Evolutionary conservation across 2,329 filamentous ascomycete genomes (phyloP), one percentile per base, ranked within the genome.

Genomic region (Ceratocystis papillata): DNA sequence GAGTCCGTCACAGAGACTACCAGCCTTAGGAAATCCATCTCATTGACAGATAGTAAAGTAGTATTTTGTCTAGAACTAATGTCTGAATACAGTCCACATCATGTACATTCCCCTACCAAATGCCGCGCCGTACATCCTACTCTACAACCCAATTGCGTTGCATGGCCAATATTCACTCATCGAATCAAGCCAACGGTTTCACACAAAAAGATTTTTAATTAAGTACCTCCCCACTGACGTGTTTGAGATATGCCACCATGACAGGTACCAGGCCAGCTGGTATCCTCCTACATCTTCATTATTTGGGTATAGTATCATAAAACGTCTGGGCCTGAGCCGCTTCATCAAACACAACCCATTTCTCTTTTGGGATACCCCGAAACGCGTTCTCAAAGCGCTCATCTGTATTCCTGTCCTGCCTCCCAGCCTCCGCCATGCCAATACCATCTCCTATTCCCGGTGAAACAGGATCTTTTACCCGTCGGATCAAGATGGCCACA

Each of bases 301-400:
- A 45, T 25, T 48, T 50, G 17, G 25, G 17, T 30, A 67, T 33
- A 2, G 33, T 15, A 59, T 63, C 66, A 41, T 65, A 62, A n/a
- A 65, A 67, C 48, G 20, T 8, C n/a, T 7, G 55, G 20, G 66
- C 66, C 55, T 67, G 41, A 22, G 79, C 77, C 0, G 93, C 85
- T 33, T 90, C 81, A 67, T 90, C 84, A 74, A 96, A 97, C 0
- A 96, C 86, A 72, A 86, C 83, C 92, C 93, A 97, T 0, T 85
- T 75, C 30, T 81, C 77, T 55, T 77, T 79, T 0, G 91, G 89
- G 7, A 96, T 79, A 50, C 80, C 85, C 70, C 86, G 79, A 74
- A 97, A 97, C 0, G 93, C 93, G 71, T 85, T 83, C 73, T 91
- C 85, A 71, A 97, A 97, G 37, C 94, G 80, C 70, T 84, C 80